Percentiles rank a stretch among this genome's conserved stretches.
Evolutionary conservation across 345 rosid species (phyloP).

Genomic region (Lumnitzera littorea): DNA sequence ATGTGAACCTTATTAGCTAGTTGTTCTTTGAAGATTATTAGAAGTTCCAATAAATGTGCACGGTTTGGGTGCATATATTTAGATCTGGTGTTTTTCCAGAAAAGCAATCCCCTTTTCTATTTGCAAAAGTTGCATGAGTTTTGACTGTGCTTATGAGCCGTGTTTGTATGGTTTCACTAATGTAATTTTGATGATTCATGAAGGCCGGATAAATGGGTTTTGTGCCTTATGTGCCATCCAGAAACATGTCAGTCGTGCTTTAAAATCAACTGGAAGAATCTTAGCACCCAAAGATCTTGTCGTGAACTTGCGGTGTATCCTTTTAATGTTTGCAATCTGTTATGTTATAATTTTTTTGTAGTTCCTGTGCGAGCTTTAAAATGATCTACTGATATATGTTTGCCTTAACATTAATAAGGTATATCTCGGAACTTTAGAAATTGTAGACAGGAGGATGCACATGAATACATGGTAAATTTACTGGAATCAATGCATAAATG

Average conservation of each 20-base stretch:
- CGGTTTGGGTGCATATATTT: no score
- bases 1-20: no score
- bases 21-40: no score
- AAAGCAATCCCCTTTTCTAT: not conserved
- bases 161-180: conserved; percentile 3
- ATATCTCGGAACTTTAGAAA: conserved; percentile 78
- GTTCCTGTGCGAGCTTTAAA: not conserved
- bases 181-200: conserved; percentile 19
- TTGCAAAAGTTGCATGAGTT: not conserved
- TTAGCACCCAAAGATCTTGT: conserved; percentile 82
- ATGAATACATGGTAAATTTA: conserved; percentile 91
- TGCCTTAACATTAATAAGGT: conserved; percentile 53
- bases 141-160: not conserved
- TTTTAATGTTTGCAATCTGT: not conserved
- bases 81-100: no score
- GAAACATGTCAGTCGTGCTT: conserved; percentile 80
- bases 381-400: conserved; percentile 6
- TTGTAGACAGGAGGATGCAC: conserved; percentile 92
- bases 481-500: conserved; percentile 98
- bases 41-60: no score
- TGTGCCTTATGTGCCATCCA: conserved; percentile 98
- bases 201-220: conserved; percentile 87
- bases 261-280: conserved; percentile 62
- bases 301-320: conserved; percentile 88
- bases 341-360: not conserved